Conservation (phyloP, 2,329 filamentous ascomycete species). For the Ophiostoma quercus region DNA sequence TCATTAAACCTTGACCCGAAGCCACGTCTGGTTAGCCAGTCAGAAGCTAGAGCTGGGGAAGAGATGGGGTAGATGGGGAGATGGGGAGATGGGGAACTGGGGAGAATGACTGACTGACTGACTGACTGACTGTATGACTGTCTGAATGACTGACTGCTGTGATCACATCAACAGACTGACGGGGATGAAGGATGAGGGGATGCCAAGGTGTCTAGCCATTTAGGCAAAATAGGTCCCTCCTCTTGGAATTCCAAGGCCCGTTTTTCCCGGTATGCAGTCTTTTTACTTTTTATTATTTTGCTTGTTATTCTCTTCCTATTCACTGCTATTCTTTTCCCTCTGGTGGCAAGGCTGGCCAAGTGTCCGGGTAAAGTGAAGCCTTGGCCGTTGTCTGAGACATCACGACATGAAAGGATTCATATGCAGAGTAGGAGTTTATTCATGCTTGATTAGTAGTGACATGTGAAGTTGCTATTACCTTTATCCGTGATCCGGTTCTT, state of each 20-base stretch:
- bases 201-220: not conserved
- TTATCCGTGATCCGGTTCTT: not conserved
- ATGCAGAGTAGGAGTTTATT: not conserved
- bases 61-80: no score
- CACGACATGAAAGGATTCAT: not conserved
- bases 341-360: conserved; percentile 6
- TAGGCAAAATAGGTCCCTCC: conserved; percentile 1
- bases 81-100: not conserved
- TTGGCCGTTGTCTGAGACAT: not conserved
- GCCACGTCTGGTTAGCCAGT: not conserved
- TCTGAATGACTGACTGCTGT: no score
- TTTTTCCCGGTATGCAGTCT: not conserved
- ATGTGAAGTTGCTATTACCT: not conserved
- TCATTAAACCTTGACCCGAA: not conserved
- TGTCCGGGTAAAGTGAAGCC: conserved; percentile 1
- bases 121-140: not conserved
- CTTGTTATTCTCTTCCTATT: no score
- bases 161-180: not conserved
- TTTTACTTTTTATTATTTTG: not conserved
- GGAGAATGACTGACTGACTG: not conserved
- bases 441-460: not conserved
- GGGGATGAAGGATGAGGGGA: conserved; percentile 11
- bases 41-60: not conserved
- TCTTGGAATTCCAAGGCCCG: conserved; percentile 1
- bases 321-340: not conserved